Base-by-base conservation (phyloP, 2,329 filamentous ascomycete genomes). In the Fusarium torreyae region DNA sequence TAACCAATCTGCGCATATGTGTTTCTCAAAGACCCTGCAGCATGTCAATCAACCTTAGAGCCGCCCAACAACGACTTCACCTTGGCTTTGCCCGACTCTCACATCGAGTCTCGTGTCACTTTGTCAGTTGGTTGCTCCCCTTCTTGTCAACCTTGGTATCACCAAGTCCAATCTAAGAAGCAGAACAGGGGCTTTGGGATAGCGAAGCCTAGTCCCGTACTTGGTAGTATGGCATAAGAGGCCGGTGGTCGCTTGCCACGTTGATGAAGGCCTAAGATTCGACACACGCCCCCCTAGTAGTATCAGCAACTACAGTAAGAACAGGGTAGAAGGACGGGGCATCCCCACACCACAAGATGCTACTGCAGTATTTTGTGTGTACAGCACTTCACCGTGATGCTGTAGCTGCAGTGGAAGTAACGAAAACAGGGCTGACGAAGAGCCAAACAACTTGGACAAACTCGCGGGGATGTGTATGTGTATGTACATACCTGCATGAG, bases 191-290 rank as follows among this genome's bases (percentile, higher is more conserved):
- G 40, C 28, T 42, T 57, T 48, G 38, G 44, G 15, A 48, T 40
- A 62, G 49, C 15, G 43, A 36, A 45, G 31, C 28, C 42, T 33
- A 39, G 44, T 43, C 18, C 38, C 39, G 40, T 52, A 51, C 49
- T 58, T 59, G 43, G 51, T 53, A 55, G 40, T 42, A 70, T 63
- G 40, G 56, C 36, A 54, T 24, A 39, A 44, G 49, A 63, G 51
- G 57, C 72, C 60, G 63, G 52, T 74, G 68, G 65, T 65, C 71
- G 71, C 56, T 72, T 78, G 77, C 77, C 78, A 80, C 77, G 77
- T 79, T 78, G 76, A 77, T 74, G 58, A 61, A 66, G 63, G 65
- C 63, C 72, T 72, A 60, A 63, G 68, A 64, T 65, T 54, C 59
- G 43, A 63, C 55, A 64, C 60, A 74, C 69, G 28, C 65, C 50